Percentiles rank a stretch among this genome's conserved stretches.
phyloP scores from a whole-genome alignment of 495 filamentous ascomycete species.

The Penicillium subrubescens region DNA sequence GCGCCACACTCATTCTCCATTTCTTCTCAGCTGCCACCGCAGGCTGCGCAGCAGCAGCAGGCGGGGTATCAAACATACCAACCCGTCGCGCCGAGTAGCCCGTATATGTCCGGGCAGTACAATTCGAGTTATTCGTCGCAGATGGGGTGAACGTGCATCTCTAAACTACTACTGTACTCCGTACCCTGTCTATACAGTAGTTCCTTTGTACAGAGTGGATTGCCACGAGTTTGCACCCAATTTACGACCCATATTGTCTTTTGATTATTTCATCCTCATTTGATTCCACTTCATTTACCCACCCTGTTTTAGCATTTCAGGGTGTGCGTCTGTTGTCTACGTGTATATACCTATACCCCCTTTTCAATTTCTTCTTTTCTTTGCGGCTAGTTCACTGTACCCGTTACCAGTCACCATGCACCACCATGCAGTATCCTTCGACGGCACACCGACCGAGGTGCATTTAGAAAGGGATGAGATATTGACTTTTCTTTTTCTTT shows the following conservation, averaged over 20 bases:
- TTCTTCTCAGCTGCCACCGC: slow-evolving; percentile 16
- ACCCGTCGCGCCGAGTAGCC: slow-evolving; percentile 16
- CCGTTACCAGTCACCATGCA: background rate
- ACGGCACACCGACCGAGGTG: slow-evolving; percentile 19
- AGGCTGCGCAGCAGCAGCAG: slow-evolving; percentile 15
- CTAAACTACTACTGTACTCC: background rate
- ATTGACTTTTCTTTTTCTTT: background rate
- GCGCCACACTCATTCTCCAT: slow-evolving; percentile 32
- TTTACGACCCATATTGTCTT: background rate
- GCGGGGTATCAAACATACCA: slow-evolving; percentile 21
- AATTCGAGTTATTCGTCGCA: slow-evolving; percentile 24
- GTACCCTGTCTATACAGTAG: background rate
- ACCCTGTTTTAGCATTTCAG: slow-evolving; percentile 16
- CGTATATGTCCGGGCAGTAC: slow-evolving; percentile 21
- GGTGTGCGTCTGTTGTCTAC: slow-evolving; percentile 9
- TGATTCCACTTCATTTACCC: background rate
- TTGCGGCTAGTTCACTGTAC: background rate
- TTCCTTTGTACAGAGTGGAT: background rate
- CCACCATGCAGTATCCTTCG: background rate
- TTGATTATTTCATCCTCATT: background rate
- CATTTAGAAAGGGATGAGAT: slow-evolving; percentile 21
- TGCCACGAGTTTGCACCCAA: background rate
- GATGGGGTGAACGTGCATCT: slow-evolving; percentile 12
- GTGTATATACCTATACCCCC: slow-evolving; percentile 29
- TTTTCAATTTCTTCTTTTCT: background rate